Evolutionary conservation across 208 protist species (phyloP).

Genomic region (Wallacemonas sp.): DNA sequence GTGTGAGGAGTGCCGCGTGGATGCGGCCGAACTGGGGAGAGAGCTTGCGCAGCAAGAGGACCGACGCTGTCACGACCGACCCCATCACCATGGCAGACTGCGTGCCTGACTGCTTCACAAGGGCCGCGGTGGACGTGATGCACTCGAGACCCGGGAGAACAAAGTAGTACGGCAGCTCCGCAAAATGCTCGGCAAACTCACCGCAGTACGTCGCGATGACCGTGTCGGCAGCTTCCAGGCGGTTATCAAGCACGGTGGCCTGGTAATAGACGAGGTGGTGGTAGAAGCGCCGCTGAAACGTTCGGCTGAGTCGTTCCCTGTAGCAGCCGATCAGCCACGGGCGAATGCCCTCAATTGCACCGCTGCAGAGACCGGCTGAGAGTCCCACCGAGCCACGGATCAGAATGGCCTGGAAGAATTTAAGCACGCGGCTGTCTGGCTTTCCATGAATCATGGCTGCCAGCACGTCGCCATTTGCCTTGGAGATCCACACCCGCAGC

Average conservation of each 20-base stretch:
- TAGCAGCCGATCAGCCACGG: slow-evolving; percentile 83
- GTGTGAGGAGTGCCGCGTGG: slow-evolving; percentile 63
- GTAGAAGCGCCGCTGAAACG: slow-evolving; percentile 84
- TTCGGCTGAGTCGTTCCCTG: slow-evolving; percentile 71
- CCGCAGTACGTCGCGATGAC: slow-evolving; percentile 85
- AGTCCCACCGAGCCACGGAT: slow-evolving; percentile 48
- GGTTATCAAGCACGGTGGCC: slow-evolving; percentile 72
- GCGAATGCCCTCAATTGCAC: slow-evolving; percentile 74
- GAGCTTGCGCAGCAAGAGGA: slow-evolving; percentile 57
- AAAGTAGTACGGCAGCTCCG: slow-evolving; percentile 90
- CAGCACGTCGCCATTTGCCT: slow-evolving; percentile 68
- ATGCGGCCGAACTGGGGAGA: slow-evolving; percentile 80
- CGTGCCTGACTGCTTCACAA: slow-evolving; percentile 61
- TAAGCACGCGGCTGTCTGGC: slow-evolving; percentile 33
- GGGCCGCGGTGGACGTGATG: slow-evolving; percentile 51
- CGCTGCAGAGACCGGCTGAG: slow-evolving; percentile 42
- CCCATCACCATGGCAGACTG: slow-evolving; percentile 46
- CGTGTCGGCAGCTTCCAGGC: slow-evolving; percentile 71
- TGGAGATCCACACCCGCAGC: slow-evolving; percentile 63
- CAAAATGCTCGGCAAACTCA: slow-evolving; percentile 90
- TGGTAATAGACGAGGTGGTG: slow-evolving; percentile 81
- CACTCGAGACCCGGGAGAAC: slow-evolving; percentile 70
- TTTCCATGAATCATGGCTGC: slow-evolving; percentile 65
- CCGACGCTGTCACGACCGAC: slow-evolving; percentile 43
- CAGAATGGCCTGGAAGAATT: slow-evolving; percentile 55